These are phyloP conservation scores for Fusarium humuli DNA, from an alignment of 2,329 filamentous ascomycete species.

Conservation along the genomic window DNA sequence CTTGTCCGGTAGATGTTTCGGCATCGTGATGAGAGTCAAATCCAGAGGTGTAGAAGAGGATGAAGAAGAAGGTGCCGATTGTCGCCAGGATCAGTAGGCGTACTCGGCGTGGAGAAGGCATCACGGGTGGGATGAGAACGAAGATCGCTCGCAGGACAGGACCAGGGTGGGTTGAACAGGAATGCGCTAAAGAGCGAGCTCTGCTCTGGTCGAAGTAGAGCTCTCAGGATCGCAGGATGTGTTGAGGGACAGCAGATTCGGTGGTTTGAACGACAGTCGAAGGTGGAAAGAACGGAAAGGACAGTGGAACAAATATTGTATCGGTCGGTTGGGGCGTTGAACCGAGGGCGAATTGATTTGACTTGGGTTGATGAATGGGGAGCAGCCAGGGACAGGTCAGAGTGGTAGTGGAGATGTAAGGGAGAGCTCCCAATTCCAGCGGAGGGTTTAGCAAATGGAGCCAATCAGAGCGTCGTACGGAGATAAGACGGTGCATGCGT, in stretches of 20 bases:
- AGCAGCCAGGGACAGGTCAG: slow-evolving; percentile 23
- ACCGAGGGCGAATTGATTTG: slow-evolving; percentile 9
- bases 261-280: slow-evolving; percentile 13
- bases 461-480: slow-evolving; percentile 25
- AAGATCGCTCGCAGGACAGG: slow-evolving; percentile 11
- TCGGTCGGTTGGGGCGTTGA: slow-evolving; percentile 22
- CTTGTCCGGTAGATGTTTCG: slow-evolving; percentile 58
- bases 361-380: slow-evolving; percentile 7
- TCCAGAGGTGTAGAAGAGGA: slow-evolving; percentile 79
- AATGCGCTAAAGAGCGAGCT: slow-evolving; percentile 48
- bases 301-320: slow-evolving; percentile 22
- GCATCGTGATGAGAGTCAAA: slow-evolving; percentile 63
- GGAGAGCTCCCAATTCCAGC: slow-evolving; percentile 36
- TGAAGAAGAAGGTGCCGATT: slow-evolving; percentile 72
- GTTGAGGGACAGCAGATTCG: neutral
- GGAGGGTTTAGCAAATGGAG: slow-evolving; percentile 4
- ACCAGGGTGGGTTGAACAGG: slow-evolving; percentile 16
- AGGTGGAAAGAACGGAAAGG: neutral
- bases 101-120: slow-evolving; percentile 78
- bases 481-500: slow-evolving; percentile 12
- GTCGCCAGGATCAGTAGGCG: slow-evolving; percentile 74
- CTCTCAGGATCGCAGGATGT: slow-evolving; percentile 19
- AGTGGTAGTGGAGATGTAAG: slow-evolving; percentile 28
- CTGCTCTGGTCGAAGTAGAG: slow-evolving; percentile 19
- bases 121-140: slow-evolving; percentile 50